Conservation (phyloP, 371 early-diverging fungal genomes). For the Rhizomucor miehei region DNA sequence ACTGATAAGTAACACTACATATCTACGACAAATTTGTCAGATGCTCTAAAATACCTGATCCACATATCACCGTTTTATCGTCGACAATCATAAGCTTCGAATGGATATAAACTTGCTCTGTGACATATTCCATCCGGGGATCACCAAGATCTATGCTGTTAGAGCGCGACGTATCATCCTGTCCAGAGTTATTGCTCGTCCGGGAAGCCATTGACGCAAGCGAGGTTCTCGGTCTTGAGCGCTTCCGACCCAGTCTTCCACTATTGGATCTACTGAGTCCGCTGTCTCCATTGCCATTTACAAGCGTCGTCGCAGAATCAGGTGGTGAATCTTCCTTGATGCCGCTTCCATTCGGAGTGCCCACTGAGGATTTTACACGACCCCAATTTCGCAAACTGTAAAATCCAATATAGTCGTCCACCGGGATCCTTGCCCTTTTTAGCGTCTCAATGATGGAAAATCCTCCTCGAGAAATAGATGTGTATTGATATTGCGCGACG, state of each 20-base stretch:
- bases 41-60: slow-evolving; percentile 45
- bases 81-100: slow-evolving; percentile 86
- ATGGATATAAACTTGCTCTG: slow-evolving; percentile 86
- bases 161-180: neutral
- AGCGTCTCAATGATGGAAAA: slow-evolving; percentile 68
- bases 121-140: slow-evolving; percentile 45
- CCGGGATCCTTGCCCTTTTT: slow-evolving; percentile 57
- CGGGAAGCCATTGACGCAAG: neutral
- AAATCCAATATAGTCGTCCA: slow-evolving; percentile 74
- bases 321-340: slow-evolving; percentile 10
- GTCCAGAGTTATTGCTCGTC: neutral
- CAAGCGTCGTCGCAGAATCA: slow-evolving; percentile 7
- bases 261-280: slow-evolving; percentile 5
- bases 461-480: slow-evolving; percentile 76
- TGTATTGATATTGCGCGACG: slow-evolving; percentile 78
- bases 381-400: slow-evolving; percentile 77
- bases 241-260: neutral
- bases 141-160: slow-evolving; percentile 14
- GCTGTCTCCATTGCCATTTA: slow-evolving; percentile 3
- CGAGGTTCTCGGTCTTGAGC: neutral
- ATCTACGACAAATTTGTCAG: too few relatives aligned
- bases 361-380: slow-evolving; percentile 14
- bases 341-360: slow-evolving; percentile 10
- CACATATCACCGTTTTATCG: slow-evolving; percentile 65
- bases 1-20: too few relatives aligned